Base-by-base conservation (phyloP, 129 eudicot species). In the Flaveria sonorensis region DNA sequence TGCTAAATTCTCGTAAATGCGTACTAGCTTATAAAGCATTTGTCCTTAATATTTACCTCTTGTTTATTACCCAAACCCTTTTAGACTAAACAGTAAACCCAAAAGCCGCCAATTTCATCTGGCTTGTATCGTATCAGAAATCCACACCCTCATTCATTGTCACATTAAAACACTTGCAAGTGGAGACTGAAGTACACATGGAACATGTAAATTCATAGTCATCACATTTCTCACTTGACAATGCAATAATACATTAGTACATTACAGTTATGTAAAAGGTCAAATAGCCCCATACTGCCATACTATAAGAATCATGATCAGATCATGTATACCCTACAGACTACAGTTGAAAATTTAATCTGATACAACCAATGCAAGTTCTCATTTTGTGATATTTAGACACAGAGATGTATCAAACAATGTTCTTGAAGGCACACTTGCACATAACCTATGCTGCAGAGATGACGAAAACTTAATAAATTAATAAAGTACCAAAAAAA, bases 381-480 rank as follows among this genome's bases (percentile, higher is more conserved):
- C 60, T 50, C 51, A 65, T 71, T 20, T 70, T 50, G 59, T 68
- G 75, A 77, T 59, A 62, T 64, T 39, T 23, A 21, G 14, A 53
- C 73, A 55, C 77, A 77, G 47, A 19, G 46, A 76, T 21, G 65
- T 36, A 78, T 68, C 50, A 23, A 39, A 72, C 71, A 50, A 14
- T 20, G 64, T 82, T 68, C 79, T 28, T 8, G 53, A 24, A 64
- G 68, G 21, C 46, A 36, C 75, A 32, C 76, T 70, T 71, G 71
- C 79, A 55, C 73, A 45, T 42, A 69, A 82, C 67, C 77, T 72
- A 82, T 64, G 77, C 76, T 79, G 71, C 79, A 64, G 67, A 70
- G 23, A 79, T 23, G 16, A 79, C 11, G 1, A 48, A 62, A 71
- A 32, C 45, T 18, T 36, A 14, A 72, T 23, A 80, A 36, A n/a